Base-by-base conservation (phyloP, 495 filamentous ascomycete genomes). In the Aspergillus steynii region DNA sequence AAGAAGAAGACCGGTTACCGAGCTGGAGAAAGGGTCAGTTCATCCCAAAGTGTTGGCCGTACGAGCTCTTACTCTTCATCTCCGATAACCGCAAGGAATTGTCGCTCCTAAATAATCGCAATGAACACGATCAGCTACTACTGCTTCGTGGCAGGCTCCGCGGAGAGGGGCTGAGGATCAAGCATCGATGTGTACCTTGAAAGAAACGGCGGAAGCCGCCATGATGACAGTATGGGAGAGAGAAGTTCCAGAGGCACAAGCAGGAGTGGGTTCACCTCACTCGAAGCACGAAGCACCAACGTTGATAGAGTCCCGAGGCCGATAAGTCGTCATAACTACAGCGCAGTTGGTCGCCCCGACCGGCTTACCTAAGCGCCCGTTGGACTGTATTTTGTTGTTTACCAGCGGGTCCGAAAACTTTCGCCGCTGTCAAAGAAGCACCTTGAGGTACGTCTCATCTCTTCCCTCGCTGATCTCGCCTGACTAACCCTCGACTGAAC, bases 41-140 rank as follows among this genome's bases (percentile, higher is more conserved):
- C 20, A 20, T 20, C 20, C 20, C 20, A 55, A 46, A 47, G 27
- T 26, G 46, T 32, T 32, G 7, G 7, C 20, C 20, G 20, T 20
- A 20, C 20, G 34, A 53, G 8, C 42, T 37, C 46, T 75, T 72
- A 96, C 95, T 82, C 79, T 87, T 98, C 95, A 77, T 99, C 96
- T 42, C 93, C 94, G 68, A 99, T 98, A 31, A 98, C 93, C 53
- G 95, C 96, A 54, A 98, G 85, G 78, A 99, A 96, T 74, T 98
- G 89, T 64, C 96, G 85, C 77, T 97, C 91, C 79, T 96, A 56
- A 55, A 61, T 47, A 56, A 50, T 55, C 49, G n/a, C 4, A 37
- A 34, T 42, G 37, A 42, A 42, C 37, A 15, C 37, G 14, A 42
- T 42, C 37, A 42, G 37, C 37, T 42, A 14, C 37, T 42, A 14